phyloP scores from a whole-genome alignment of 2,329 filamentous ascomycete genomes.

The Talaromyces sp. region DNA sequence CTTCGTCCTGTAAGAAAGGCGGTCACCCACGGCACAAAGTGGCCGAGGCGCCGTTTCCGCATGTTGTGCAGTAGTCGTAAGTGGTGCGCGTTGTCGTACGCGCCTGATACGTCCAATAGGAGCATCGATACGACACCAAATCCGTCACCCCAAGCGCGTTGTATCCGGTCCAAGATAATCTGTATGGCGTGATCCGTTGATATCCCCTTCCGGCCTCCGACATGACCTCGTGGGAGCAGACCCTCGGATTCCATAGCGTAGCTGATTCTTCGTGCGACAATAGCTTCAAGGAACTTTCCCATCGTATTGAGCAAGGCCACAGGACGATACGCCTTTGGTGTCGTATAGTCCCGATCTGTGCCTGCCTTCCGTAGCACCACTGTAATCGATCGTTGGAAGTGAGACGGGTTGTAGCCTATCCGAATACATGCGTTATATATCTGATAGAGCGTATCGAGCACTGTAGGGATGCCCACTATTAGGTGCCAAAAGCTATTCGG shows the following conservation, averaged over 20 bases:
- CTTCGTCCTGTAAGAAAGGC: neutral
- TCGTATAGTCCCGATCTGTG: neutral
- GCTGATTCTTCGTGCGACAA: neutral
- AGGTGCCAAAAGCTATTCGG: neutral
- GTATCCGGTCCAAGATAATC: neutral
- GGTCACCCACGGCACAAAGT: neutral
- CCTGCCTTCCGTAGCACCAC: neutral
- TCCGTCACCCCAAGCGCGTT: neutral
- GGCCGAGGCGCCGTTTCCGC: neutral
- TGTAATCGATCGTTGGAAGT: neutral
- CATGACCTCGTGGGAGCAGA: neutral
- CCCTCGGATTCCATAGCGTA: neutral
- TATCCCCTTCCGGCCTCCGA: neutral
- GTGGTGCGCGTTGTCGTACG: constrained; percentile 6
- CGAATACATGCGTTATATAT: neutral
- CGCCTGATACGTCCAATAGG: neutral
- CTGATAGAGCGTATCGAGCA: neutral
- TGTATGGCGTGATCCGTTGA: neutral
- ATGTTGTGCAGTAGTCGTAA: neutral
- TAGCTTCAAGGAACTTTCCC: neutral
- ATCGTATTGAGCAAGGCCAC: neutral
- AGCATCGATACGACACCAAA: neutral
- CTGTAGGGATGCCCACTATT: neutral
- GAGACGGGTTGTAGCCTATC: neutral
- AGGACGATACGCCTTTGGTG: neutral